Conservation (phyloP, 2,329 filamentous ascomycete species). For the Aureobasidium namibiae region DNA sequence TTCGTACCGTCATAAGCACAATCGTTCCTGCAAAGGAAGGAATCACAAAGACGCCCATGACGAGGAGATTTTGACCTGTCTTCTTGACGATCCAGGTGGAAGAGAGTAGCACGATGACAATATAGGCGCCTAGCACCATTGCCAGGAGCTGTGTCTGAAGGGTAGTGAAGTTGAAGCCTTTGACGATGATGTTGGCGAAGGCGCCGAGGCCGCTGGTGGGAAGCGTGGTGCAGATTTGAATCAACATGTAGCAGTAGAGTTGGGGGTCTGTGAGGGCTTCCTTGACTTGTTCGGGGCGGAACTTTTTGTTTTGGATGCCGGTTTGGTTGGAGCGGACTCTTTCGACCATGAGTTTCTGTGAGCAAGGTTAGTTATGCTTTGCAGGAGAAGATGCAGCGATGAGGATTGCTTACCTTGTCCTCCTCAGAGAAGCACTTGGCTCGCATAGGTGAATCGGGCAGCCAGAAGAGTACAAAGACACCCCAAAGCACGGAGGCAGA, state of each 20-base stretch:
- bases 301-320: constrained; percentile 40
- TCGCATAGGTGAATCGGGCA: constrained; percentile 64
- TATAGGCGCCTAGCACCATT: constrained; percentile 68
- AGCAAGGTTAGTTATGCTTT: constrained; percentile 44
- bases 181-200: constrained; percentile 69
- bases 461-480: constrained; percentile 53
- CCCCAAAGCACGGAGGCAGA: constrained; percentile 55
- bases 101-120: constrained; percentile 59
- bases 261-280: constrained; percentile 59
- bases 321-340: constrained; percentile 39
- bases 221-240: constrained; percentile 61
- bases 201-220: constrained; percentile 65
- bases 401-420: constrained; percentile 14
- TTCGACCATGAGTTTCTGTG: constrained; percentile 44
- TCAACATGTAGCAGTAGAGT: constrained; percentile 33
- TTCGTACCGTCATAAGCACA: constrained; percentile 60
- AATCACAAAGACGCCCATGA: constrained; percentile 58
- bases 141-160: constrained; percentile 65
- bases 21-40: constrained; percentile 66
- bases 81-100: constrained; percentile 62
- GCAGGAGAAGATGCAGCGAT: not conserved
- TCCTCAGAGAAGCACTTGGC: constrained; percentile 60
- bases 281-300: constrained; percentile 45
- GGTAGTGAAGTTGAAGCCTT: constrained; percentile 55
- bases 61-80: constrained; percentile 58